Percentiles rank a stretch among this genome's conserved stretches.
Conservation (phyloP, 2,329 filamentous ascomycete species). For the Talaromyces islandicus region DNA sequence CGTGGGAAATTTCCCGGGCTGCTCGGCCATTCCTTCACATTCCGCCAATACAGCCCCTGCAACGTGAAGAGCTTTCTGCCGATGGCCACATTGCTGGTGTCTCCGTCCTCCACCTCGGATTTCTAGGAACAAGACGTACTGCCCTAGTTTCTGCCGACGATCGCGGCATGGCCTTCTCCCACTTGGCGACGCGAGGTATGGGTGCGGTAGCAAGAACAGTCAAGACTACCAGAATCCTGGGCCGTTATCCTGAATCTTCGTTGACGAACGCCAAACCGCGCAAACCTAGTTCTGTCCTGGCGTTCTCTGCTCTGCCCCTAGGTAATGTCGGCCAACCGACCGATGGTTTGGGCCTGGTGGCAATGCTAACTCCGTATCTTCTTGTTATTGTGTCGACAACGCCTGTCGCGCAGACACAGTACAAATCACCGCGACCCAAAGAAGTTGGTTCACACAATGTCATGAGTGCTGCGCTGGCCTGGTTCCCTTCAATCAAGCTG, state of each 20-base stretch:
- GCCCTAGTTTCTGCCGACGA: constrained; percentile 93
- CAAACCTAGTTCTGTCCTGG: constrained; percentile 91
- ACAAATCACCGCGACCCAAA: constrained; percentile 86
- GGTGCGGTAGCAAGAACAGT: constrained; percentile 79
- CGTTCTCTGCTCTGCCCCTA: constrained; percentile 81
- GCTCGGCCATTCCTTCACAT: constrained; percentile 85
- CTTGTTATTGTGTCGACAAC: constrained; percentile 97
- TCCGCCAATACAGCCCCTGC: constrained; percentile 62
- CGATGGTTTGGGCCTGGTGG: constrained; percentile 82
- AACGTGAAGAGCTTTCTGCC: constrained; percentile 56
- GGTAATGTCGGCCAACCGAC: constrained; percentile 90
- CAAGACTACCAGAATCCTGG: constrained; percentile 83
- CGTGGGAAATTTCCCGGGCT: constrained; percentile 84
- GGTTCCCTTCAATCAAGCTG: constrained; percentile 93
- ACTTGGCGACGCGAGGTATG: constrained; percentile 85
- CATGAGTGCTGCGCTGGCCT: constrained; percentile 88
- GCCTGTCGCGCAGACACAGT: constrained; percentile 89
- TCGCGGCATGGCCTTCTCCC: constrained; percentile 95
- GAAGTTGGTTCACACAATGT: constrained; percentile 85
- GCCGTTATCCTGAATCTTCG: constrained; percentile 72
- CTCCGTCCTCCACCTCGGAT: constrained; percentile 84
- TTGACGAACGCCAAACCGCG: constrained; percentile 59
- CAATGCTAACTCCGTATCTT: constrained; percentile 91
- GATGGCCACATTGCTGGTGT: constrained; percentile 80
- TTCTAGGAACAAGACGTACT: constrained; percentile 87